Evolutionary conservation across 495 filamentous ascomycete species (phyloP).

Genomic region (Oleoguttula mirabilis): DNA sequence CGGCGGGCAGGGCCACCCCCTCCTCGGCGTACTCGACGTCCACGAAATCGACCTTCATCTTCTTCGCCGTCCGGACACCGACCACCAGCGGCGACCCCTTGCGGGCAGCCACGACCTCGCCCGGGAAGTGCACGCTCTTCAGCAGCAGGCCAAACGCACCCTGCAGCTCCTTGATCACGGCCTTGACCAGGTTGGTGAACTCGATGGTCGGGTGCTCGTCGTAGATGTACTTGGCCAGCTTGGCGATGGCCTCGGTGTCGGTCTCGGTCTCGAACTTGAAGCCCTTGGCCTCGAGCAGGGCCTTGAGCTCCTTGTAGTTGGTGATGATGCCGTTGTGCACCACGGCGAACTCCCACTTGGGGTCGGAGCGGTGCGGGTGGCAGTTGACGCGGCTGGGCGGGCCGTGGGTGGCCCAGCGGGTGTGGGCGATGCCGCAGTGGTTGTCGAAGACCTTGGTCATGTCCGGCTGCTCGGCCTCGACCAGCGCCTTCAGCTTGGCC

Average conservation of each 20-base stretch:
- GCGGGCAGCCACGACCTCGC: conserved; percentile 93
- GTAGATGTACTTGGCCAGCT: conserved; percentile 95
- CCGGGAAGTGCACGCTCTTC: conserved; percentile 96
- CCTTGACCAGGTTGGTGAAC: conserved; percentile 91
- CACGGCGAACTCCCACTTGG: conserved; percentile 87
- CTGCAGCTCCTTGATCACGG: conserved; percentile 95
- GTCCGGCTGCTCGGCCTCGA: conserved; percentile 70
- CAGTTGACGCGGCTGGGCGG: conserved; percentile 88
- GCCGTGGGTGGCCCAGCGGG: conserved; percentile 96
- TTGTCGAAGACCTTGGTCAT: conserved; percentile 88
- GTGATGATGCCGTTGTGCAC: conserved; percentile 99
- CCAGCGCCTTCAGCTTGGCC: conserved; percentile 84
- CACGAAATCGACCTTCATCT: conserved; percentile 99
- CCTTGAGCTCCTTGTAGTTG: conserved; percentile 99
- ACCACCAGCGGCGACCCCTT: conserved; percentile 96
- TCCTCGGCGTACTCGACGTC: conserved; percentile 75
- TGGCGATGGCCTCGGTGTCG: conserved; percentile 97
- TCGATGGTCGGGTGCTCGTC: conserved; percentile 90
- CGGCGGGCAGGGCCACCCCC: conserved; percentile 66
- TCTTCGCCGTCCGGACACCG: conserved; percentile 86
- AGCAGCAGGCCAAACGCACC: conserved; percentile 92
- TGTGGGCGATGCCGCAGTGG: conserved; percentile 96
- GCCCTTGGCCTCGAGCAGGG: conserved; percentile 81
- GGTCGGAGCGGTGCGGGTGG: conserved; percentile 86
- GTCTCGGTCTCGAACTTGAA: conserved; percentile 99